These are phyloP conservation scores for Ascochyta clinopodiicola DNA, from an alignment of 2,329 filamentous ascomycete genomes.

Conservation along the genomic window DNA sequence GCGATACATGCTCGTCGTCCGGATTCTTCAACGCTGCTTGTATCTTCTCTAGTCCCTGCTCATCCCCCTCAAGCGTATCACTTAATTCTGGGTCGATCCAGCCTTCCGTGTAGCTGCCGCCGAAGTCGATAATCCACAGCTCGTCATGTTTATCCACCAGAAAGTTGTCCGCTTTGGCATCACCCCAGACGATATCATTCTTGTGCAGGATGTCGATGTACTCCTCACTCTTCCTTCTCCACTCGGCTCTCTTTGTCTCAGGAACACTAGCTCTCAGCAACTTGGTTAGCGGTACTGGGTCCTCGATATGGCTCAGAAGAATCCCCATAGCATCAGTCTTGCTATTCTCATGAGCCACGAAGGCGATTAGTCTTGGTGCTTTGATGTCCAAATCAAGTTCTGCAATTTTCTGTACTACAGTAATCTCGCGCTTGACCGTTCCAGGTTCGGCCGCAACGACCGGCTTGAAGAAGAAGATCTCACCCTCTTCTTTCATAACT, in stretches of 20 bases:
- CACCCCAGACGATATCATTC: conserved; percentile 34
- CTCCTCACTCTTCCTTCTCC: conserved; percentile 19
- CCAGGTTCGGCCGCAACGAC: conserved; percentile 21
- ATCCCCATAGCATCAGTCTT: conserved; percentile 24
- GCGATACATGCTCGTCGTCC: background rate
- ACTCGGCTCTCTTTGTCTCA: conserved; percentile 11
- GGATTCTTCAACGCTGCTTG: conserved; percentile 21
- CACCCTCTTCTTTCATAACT: conserved; percentile 7
- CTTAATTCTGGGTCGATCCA: conserved; percentile 50
- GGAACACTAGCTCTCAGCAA: conserved; percentile 19
- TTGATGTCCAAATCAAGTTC: conserved; percentile 20
- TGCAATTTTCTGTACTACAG: conserved; percentile 18
- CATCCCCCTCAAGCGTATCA: conserved; percentile 49
- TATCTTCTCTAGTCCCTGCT: conserved; percentile 36
- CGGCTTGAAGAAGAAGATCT: conserved; percentile 26
- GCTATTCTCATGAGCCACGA: conserved; percentile 18
- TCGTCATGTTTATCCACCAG: conserved; percentile 48
- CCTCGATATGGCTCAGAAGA: conserved; percentile 19
- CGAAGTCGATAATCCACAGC: conserved; percentile 52
- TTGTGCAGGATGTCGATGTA: conserved; percentile 20
- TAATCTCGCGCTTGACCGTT: conserved; percentile 26
- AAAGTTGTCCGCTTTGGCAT: conserved; percentile 46
- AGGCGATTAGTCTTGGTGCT: conserved; percentile 16
- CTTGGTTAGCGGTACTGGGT: conserved; percentile 20
- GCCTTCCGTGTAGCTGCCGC: conserved; percentile 49